Conservation (phyloP, 2,329 filamentous ascomycete genomes). For the Pseudogymnoascus sp. region DNA sequence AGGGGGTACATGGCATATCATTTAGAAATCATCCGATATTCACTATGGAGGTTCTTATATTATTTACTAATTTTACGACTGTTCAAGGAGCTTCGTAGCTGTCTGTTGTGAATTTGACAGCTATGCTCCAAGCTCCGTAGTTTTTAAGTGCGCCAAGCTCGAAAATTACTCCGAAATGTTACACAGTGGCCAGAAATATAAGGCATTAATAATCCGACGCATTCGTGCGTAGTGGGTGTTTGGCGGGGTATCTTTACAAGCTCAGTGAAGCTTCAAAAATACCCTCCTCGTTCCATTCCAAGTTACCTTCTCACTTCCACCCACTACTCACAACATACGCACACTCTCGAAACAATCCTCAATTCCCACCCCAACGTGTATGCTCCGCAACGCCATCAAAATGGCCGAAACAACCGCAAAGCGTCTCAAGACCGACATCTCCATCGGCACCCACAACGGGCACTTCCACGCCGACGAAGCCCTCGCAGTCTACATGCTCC, state of each 20-base stretch:
- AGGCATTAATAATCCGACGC: not conserved
- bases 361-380: constrained; percentile 22
- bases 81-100: not conserved
- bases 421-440: constrained; percentile 66
- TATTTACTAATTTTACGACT: not conserved
- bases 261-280: not conserved
- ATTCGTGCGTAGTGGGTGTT: not conserved
- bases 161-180: not conserved
- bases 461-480: constrained; percentile 99
- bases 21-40: not conserved
- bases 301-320: not conserved
- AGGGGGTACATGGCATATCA: not conserved
- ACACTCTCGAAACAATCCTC: not conserved
- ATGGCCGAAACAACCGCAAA: constrained; percentile 71
- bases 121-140: not conserved
- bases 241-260: not conserved
- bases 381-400: constrained; percentile 40
- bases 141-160: not conserved
- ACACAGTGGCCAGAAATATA: not conserved
- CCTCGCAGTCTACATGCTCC: constrained; percentile 91
- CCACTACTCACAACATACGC: not conserved
- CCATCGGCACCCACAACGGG: constrained; percentile 83
- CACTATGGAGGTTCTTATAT: not conserved
- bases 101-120: not conserved
- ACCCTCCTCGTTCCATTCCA: not conserved